These are phyloP conservation scores for Phalaenopsis equestris DNA, from an alignment of 106 monocot species.

Conservation along the genomic window DNA sequence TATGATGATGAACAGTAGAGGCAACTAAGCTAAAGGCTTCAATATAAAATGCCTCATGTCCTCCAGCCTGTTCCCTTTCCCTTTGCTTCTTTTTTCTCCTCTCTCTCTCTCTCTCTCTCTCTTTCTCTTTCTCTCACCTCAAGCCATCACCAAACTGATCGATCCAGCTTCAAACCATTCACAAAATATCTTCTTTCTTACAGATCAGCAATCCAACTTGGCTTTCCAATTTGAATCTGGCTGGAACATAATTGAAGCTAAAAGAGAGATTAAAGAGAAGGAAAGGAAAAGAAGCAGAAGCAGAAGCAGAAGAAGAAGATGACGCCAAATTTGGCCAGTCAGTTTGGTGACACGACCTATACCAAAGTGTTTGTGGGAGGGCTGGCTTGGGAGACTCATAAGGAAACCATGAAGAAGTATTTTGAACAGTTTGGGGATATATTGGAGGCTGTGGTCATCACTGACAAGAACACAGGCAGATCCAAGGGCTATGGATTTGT, in stretches of 20 bases:
- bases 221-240: background rate
- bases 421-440: slow-evolving; percentile 98
- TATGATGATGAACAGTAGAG: background rate
- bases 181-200: background rate
- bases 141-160: background rate
- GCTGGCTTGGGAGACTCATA: slow-evolving; percentile 88
- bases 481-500: slow-evolving; percentile 97
- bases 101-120: slow-evolving; percentile 9
- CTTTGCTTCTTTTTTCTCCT: slow-evolving; percentile 9
- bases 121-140: background rate
- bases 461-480: slow-evolving; percentile 89
- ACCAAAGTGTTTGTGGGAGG: slow-evolving; percentile 97
- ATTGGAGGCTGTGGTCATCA: slow-evolving; percentile 92
- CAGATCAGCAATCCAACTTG: background rate
- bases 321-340: slow-evolving; percentile 37
- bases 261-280: background rate
- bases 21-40: background rate
- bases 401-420: slow-evolving; percentile 85
- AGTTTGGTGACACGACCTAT: slow-evolving; percentile 82
- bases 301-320: slow-evolving; percentile 21
- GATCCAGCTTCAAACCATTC: background rate
- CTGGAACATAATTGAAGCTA: background rate
- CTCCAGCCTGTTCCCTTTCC: slow-evolving; percentile 8
- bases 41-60: background rate
- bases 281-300: background rate